phyloP scores from a whole-genome alignment of 306 rosid species.

The Sindora glabra region DNA sequence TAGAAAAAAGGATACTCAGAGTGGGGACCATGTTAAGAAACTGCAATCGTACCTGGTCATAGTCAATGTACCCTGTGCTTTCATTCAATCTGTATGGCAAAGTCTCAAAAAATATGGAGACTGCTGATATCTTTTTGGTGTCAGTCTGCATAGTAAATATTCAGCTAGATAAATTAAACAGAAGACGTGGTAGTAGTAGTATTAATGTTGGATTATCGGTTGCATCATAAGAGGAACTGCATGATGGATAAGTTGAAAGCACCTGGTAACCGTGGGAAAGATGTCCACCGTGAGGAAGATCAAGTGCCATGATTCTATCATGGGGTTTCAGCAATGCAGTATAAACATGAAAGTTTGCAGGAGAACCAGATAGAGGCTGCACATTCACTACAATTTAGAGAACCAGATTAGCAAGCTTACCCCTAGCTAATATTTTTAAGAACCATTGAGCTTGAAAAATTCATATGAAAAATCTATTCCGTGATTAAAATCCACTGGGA shows the following conservation, averaged over 20 bases:
- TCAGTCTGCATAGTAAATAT: conserved; percentile 49
- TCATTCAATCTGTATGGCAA: conserved; percentile 79
- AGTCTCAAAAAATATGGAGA: conserved; percentile 70
- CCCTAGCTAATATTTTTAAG: background rate
- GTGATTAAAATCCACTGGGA: no score
- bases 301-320: conserved; percentile 99
- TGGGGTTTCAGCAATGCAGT: conserved; percentile 96
- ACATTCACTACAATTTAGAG: conserved; percentile 71
- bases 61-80: conserved; percentile 78
- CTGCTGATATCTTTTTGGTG: conserved; percentile 86
- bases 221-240: background rate
- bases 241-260: conserved; percentile 1
- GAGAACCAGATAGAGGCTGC: conserved; percentile 98
- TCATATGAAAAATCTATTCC: background rate
- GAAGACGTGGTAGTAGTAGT: conserved; percentile 3
- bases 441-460: background rate
- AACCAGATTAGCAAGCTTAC: conserved; percentile 9
- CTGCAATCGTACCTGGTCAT: conserved; percentile 52
- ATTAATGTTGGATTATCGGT: background rate
- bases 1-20: background rate
- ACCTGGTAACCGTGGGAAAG: conserved; percentile 99
- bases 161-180: background rate
- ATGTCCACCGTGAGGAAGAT: conserved; percentile 99
- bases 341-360: conserved; percentile 88
- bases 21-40: background rate